phyloP scores from a whole-genome alignment of 2,329 filamentous ascomycete species.

The Exophiala calicioides region DNA sequence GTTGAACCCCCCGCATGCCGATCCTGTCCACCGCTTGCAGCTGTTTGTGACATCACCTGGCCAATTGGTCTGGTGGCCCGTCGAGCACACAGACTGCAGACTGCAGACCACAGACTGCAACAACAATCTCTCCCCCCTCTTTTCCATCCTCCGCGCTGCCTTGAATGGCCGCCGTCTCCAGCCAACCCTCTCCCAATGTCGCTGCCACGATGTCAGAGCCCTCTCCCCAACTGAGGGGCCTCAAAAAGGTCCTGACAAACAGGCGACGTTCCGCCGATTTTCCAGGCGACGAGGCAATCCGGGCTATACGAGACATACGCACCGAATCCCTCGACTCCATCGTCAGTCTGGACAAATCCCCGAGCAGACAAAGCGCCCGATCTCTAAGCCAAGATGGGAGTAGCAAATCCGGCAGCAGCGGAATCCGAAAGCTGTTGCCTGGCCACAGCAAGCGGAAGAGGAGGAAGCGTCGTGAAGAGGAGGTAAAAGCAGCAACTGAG shows the following conservation, averaged over 20 bases:
- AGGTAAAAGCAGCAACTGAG: slow-evolving; percentile 25
- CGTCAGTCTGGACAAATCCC: slow-evolving; percentile 36
- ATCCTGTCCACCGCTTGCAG: too few species aligned
- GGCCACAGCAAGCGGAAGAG: slow-evolving; percentile 48
- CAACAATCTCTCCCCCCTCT: slow-evolving; percentile 7
- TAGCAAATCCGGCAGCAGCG: slow-evolving; percentile 43
- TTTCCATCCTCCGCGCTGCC: not conserved
- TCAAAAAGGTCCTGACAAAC: slow-evolving; percentile 39
- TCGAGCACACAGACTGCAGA: slow-evolving; percentile 2
- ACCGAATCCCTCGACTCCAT: slow-evolving; percentile 41
- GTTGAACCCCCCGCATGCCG: too few species aligned
- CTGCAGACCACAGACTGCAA: not conserved
- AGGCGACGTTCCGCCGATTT: slow-evolving; percentile 37
- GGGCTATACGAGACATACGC: slow-evolving; percentile 37
- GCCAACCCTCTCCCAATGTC: slow-evolving; percentile 24
- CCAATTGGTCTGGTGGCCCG: not conserved
- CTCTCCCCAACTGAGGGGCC: slow-evolving; percentile 36
- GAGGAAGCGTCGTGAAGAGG: slow-evolving; percentile 35
- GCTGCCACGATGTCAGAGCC: slow-evolving; percentile 29
- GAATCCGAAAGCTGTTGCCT: slow-evolving; percentile 55
- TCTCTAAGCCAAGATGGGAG: slow-evolving; percentile 41
- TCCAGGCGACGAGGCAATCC: slow-evolving; percentile 34
- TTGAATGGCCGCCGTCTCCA: slow-evolving; percentile 27
- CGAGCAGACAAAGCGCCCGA: slow-evolving; percentile 38
- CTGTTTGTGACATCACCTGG: too few species aligned